Evolutionary conservation across 306 rosid genomes (phyloP).

Genomic region (Trifolium repens): DNA sequence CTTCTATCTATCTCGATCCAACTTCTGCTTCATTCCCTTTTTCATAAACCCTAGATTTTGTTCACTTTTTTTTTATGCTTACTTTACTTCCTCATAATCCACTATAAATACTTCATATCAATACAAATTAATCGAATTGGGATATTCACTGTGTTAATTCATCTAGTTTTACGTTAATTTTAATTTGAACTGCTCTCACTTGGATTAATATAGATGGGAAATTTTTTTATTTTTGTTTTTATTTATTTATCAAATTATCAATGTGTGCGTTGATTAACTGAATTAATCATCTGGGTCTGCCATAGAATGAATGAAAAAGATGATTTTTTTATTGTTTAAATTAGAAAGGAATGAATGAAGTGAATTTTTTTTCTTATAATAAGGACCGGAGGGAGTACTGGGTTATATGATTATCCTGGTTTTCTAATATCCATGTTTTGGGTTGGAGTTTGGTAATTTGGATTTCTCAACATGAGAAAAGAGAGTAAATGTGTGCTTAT

Average conservation of each 20-base stretch:
- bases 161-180: slow-evolving; percentile 12
- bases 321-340: neutral
- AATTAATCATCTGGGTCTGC: neutral
- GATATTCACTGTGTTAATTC: slow-evolving; percentile 29
- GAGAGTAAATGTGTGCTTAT: neutral
- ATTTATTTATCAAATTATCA: neutral
- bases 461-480: neutral
- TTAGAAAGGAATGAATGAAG: neutral
- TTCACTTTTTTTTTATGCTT: neutral
- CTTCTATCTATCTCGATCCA: slow-evolving; percentile 36
- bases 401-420: neutral
- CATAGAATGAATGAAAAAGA: neutral
- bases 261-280: neutral
- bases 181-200: neutral
- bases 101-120: neutral
- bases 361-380: too few species aligned
- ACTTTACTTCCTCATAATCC: slow-evolving; percentile 11
- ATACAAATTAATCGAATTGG: neutral
- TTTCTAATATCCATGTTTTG: slow-evolving; percentile 18
- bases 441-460: slow-evolving; percentile 17
- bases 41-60: slow-evolving; percentile 56
- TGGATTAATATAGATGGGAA: neutral
- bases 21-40: slow-evolving; percentile 30
- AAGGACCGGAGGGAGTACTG: too few species aligned
- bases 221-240: neutral